Base-by-base conservation (phyloP, 306 rosid genomes). In the Elaeagnus macrophylla region DNA sequence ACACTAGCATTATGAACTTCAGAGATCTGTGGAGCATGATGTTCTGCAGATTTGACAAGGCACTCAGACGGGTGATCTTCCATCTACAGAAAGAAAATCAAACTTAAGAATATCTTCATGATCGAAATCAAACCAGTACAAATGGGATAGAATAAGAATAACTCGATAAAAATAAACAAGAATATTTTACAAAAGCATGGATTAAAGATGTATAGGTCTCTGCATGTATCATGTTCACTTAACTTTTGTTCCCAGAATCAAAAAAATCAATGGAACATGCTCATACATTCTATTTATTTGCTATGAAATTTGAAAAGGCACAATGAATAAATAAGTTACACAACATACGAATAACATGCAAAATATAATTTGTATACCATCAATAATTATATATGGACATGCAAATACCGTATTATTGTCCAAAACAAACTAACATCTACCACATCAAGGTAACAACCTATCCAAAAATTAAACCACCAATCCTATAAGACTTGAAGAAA, bases 51-150 rank as follows among this genome's bases (percentile, higher is more conserved):
- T 56, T 70, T 61, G 57, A 70, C 81, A 51, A 54, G 80, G 54
- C 51, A 65, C 69, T 77, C 82, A 69, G 68, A 66, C 66, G 78
- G 59, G 60, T 51, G 74, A 51, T 72, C 84, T 73, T 90, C 94
- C 86, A 83, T 79, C 97, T 90, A 70, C 59, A 67, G 54, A 58
- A 70, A 64, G 56, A 59, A 75, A 18, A 59, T 66, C 51, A 69
- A 55, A 18, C 25, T 54, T 46, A 60, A 55, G 9, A 3, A 14
- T 7, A 10, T 15, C 49, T 13, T 18, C 57, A 45, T 16, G 39
- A 51, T 63, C 18, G 17, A 39, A 4, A 25, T 16, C 15, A 1
- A 37, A 1, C 25, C 25, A 20, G 25, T 20, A 20, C 25, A 20
- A 20, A 20, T 17, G 45, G 39, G 15, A 35, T 18, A 48, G 51